A percentile compares a stretch with the other conserved stretches of the same genome.
Evolutionary conservation across 768 basidiomycete genomes (phyloP).

Genomic region (Fomitopsis serialis): DNA sequence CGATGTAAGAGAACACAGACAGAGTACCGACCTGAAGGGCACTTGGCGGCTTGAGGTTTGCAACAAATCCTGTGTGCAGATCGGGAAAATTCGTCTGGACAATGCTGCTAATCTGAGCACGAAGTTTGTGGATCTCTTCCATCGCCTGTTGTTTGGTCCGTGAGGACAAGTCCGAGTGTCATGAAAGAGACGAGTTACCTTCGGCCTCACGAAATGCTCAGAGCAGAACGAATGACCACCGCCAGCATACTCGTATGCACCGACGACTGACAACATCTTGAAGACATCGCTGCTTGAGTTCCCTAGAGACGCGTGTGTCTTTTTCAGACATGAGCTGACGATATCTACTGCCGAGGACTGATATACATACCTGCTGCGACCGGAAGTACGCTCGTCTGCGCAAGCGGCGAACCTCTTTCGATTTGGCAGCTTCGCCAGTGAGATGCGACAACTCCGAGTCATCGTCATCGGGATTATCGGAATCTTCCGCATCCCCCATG

Average conservation of each 20-base stretch:
- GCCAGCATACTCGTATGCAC: constrained; percentile 91
- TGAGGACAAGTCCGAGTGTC: background rate
- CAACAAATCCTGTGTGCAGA: constrained; percentile 51
- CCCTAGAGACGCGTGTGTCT: constrained; percentile 81
- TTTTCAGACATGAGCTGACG: background rate
- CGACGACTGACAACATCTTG: constrained; percentile 86
- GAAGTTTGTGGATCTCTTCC: constrained; percentile 97
- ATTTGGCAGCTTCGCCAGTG: constrained; percentile 39
- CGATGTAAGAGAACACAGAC: background rate
- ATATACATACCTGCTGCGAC: constrained; percentile 59
- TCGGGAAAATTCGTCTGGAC: constrained; percentile 75
- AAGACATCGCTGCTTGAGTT: constrained; percentile 80
- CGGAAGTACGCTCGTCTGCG: constrained; percentile 78
- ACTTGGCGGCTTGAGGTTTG: constrained; percentile 69
- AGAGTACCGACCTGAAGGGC: constrained; percentile 58
- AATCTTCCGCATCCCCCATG: constrained; percentile 35
- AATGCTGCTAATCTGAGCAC: constrained; percentile 83
- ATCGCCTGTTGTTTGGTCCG: constrained; percentile 69
- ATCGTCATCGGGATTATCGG: constrained; percentile 31
- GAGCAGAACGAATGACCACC: constrained; percentile 76
- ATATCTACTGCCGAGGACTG: background rate
- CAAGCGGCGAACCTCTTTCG: constrained; percentile 52
- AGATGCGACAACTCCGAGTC: constrained; percentile 37
- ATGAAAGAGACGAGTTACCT: constrained; percentile 42
- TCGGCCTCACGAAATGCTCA: constrained; percentile 85